These are phyloP conservation scores for Bruguiera sexangula DNA, from an alignment of 345 rosid species.

Conservation along the genomic window DNA sequence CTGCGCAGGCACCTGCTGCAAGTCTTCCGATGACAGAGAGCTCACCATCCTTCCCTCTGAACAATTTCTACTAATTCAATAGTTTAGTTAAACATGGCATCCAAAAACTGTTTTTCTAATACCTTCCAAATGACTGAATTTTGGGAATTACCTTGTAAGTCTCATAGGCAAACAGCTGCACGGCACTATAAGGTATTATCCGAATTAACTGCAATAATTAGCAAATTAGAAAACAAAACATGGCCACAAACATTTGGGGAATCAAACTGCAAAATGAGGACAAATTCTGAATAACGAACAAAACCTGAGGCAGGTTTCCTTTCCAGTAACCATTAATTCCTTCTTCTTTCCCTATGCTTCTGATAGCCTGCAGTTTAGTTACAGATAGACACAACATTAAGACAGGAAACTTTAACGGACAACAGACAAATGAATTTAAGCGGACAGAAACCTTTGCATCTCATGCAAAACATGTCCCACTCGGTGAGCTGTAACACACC, in stretches of 20 bases:
- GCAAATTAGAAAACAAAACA: conserved; percentile 14
- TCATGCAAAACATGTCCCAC: conserved; percentile 1
- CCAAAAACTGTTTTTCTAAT: neutral
- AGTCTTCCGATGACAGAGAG: conserved; percentile 90
- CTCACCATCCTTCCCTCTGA: conserved; percentile 68
- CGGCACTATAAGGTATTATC: conserved; percentile 88
- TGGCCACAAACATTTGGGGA: neutral
- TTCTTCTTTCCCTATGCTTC: conserved; percentile 77
- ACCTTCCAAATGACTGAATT: neutral
- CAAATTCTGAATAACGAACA: conserved; percentile 4
- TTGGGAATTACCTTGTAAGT: conserved; percentile 63
- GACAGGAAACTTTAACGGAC: neutral
- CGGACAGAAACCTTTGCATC: neutral
- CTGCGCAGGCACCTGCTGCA: conserved; percentile 98
- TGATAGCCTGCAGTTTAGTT: conserved; percentile 54
- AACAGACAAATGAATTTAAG: neutral
- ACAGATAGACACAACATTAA: conserved; percentile 7
- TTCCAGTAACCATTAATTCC: conserved; percentile 99
- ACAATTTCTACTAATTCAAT: conserved; percentile 62
- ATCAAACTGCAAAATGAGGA: neutral
- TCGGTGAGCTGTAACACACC: conserved; percentile 33
- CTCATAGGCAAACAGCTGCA: conserved; percentile 93
- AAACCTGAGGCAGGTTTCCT: conserved; percentile 97
- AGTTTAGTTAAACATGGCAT: conserved; percentile 12
- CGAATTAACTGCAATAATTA: conserved; percentile 67